Base-by-base conservation (phyloP, 2,329 filamentous ascomycete genomes). In the Phialocephala sp. region DNA sequence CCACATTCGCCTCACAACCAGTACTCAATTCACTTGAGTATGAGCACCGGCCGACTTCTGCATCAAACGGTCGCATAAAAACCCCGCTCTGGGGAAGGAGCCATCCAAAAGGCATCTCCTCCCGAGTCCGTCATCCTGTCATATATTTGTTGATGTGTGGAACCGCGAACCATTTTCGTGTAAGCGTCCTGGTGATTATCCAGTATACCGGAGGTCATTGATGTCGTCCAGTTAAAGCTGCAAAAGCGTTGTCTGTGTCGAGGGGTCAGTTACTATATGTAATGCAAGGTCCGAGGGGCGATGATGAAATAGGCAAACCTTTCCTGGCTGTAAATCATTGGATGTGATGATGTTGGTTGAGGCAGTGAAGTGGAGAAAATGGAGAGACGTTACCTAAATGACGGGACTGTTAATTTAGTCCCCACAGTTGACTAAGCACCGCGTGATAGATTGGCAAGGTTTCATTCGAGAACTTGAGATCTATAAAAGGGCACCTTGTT, bases 291-390 rank as follows among this genome's bases (percentile, higher is more conserved):
- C 58, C 27, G n/a, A 54, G 27, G 27, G 20, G 50, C 58, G 27
- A 64, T 58, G 52, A 58, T 54, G 20, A 36, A 65, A 59, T n/a
- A 37, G 59, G 63, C 24, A 24, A 65, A 58, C 37, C 4, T 58
- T 52, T 65, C 63, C 63, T 54, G 24, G 4, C 8, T 32, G 4
- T 3, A 32, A 18, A 11, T 54, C 24, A 54, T 54, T 54, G 50
- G 50, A 32, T 54, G 24, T 50, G 45, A 6, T 20, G 22, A 50
- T 50, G 45, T 24, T 50, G 15, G 9, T 27, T 54, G 50, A 32
- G 18, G 50, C 45, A 54, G 18, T 15, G 50, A 54, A 54, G 24
- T 54, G 50, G 24, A 12, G 50, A 54, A 54, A 27, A 11, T 5
- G 22, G 22, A 50, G 45, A 20, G n/a, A 50, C 45, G 45, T 43